These are phyloP conservation scores for Aspergillus tanneri DNA, from an alignment of 2,329 filamentous ascomycete genomes.

Conservation along the genomic window DNA sequence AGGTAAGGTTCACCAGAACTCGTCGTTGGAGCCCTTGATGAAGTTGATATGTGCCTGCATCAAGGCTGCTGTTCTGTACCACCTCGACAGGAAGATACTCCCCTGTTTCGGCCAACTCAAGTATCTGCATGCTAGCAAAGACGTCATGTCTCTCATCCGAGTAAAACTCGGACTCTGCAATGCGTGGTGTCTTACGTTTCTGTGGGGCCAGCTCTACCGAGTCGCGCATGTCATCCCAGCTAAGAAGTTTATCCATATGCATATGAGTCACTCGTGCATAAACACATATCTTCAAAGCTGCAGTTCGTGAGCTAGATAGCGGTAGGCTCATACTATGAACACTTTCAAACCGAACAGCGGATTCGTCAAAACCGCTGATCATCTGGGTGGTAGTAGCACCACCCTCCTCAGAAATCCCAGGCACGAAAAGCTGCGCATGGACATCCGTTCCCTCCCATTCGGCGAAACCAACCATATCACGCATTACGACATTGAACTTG, in stretches of 20 bases:
- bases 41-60: slow-evolving; percentile 88
- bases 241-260: slow-evolving; percentile 94
- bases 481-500: slow-evolving; percentile 99
- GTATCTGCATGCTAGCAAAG: slow-evolving; percentile 80
- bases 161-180: slow-evolving; percentile 89
- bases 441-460: slow-evolving; percentile 95
- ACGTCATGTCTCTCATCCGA: slow-evolving; percentile 92
- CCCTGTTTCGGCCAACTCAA: slow-evolving; percentile 87
- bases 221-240: slow-evolving; percentile 98
- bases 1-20: slow-evolving; percentile 82
- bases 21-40: slow-evolving; percentile 92
- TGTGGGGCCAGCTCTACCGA: slow-evolving; percentile 57
- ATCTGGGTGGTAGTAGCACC: slow-evolving; percentile 94
- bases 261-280: slow-evolving; percentile 89
- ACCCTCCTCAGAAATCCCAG: slow-evolving; percentile 82
- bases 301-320: slow-evolving; percentile 69
- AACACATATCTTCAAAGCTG: slow-evolving; percentile 79
- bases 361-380: slow-evolving; percentile 90
- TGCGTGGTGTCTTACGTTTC: slow-evolving; percentile 62
- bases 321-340: slow-evolving; percentile 97
- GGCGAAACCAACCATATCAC: slow-evolving; percentile 89
- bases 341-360: slow-evolving; percentile 89
- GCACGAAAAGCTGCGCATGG: slow-evolving; percentile 94
- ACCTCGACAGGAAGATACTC: slow-evolving; percentile 93
- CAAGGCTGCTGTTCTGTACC: slow-evolving; percentile 76